phyloP scores from a whole-genome alignment of 805 yeast genomes.

The Wickerhamomyces bisporus region DNA sequence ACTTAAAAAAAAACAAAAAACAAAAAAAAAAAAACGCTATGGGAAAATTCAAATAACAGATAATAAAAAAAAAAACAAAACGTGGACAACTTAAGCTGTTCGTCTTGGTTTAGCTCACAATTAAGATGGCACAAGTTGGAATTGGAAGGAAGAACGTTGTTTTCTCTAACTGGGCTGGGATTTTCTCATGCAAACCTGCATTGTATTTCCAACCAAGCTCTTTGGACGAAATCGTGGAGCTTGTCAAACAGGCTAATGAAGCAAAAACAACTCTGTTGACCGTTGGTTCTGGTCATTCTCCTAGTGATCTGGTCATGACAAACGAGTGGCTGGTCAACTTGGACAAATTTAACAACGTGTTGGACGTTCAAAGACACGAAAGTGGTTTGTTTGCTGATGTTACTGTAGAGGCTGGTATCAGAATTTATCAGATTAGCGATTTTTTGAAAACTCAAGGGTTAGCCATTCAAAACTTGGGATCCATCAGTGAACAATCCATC shows the following conservation, averaged over 20 bases:
- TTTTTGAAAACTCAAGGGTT: slow-evolving; percentile 56
- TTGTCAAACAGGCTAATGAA: slow-evolving; percentile 62
- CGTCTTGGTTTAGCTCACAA: too few species aligned
- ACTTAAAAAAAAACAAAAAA: too few species aligned
- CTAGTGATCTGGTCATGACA: slow-evolving; percentile 86
- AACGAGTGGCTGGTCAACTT: slow-evolving; percentile 82
- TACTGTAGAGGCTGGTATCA: slow-evolving; percentile 90
- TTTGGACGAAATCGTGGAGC: slow-evolving; percentile 59
- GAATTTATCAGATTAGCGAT: slow-evolving; percentile 70
- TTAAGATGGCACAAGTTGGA: slow-evolving; percentile 12
- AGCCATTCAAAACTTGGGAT: slow-evolving; percentile 88
- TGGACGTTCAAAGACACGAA: slow-evolving; percentile 39
- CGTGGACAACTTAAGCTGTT: too few species aligned
- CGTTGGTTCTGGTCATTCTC: slow-evolving; percentile 94
- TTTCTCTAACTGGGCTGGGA: slow-evolving; percentile 76
- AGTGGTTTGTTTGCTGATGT: slow-evolving; percentile 78
- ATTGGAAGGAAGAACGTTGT: slow-evolving; percentile 29
- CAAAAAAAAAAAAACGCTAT: too few species aligned
- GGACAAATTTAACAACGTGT: slow-evolving; percentile 63
- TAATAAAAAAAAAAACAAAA: too few species aligned
- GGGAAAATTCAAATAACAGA: too few species aligned
- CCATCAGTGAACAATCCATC: slow-evolving; percentile 87
- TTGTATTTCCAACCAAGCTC: slow-evolving; percentile 72
- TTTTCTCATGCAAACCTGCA: slow-evolving; percentile 72
- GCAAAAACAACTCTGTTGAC: slow-evolving; percentile 65